These are phyloP conservation scores for Acanthamoeba rhysodes DNA, from an alignment of 208 protist genomes.

Conservation along the genomic window DNA sequence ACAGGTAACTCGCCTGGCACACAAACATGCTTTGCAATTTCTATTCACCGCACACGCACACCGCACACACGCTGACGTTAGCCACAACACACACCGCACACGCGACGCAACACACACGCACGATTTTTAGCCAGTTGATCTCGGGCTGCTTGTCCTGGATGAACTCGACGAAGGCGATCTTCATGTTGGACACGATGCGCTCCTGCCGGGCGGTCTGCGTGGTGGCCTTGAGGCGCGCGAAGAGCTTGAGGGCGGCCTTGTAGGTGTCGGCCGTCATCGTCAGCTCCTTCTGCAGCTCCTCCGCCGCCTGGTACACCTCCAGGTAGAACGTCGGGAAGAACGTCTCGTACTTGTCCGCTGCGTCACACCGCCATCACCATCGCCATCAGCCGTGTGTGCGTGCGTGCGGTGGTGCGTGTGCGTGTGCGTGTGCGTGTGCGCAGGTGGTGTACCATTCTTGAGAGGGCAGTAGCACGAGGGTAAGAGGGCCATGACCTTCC, in stretches of 20 bases:
- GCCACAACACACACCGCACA: neutral
- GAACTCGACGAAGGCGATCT: conserved; percentile 53
- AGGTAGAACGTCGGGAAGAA: neutral
- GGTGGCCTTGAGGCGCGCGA: conserved; percentile 1
- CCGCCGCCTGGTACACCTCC: conserved; percentile 8
- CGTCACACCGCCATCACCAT: neutral
- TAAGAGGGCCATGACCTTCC: conserved; percentile 37
- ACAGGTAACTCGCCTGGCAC: conserved; percentile 50
- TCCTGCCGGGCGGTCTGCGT: neutral
- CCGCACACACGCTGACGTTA: neutral
- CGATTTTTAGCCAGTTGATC: conserved; percentile 11
- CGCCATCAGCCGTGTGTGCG: no score
- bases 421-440: no score
- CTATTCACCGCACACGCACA: neutral
- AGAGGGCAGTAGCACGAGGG: conserved; percentile 9
- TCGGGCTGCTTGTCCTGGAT: conserved; percentile 18
- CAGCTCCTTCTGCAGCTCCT: conserved; percentile 20
- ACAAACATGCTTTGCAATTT: conserved; percentile 33
- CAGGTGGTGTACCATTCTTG: neutral
- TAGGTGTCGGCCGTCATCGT: neutral
- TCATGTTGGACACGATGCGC: conserved; percentile 9
- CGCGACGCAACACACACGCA: neutral
- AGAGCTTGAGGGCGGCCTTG: conserved; percentile 31
- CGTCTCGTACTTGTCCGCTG: conserved; percentile 29
- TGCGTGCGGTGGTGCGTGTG: no score